Evolutionary conservation across 805 yeast genomes (phyloP), one percentile per base, ranked within the genome.

Genomic region (Lachancea sp.): DNA sequence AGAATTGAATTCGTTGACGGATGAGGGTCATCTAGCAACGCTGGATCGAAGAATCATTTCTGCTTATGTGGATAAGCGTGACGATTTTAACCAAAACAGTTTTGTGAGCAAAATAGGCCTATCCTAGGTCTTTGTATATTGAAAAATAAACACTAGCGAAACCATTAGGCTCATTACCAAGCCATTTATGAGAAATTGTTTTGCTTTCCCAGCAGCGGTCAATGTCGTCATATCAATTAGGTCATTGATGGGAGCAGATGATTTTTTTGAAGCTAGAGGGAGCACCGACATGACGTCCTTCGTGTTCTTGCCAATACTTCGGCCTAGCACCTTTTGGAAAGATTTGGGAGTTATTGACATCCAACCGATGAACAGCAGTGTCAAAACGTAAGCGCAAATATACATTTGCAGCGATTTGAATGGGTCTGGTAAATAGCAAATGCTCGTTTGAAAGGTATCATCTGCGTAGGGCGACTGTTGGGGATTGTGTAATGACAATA

Each of bases 11-110:
- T 85, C 95, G 1, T 71, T 89, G 57, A 79, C 88, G 2, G 79
- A 81, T 34, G 96, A 88, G 57, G 93, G 95, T 1, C 87, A 81
- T 54, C 69, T 89, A 50, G 79, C 82, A 1, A 73, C 72, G 46
- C 71, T 87, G 59, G 81, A 79, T 57, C 80, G 81, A 9, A 72
- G 71, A 39, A 67, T 82, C 6, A 68, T 86, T 29, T 74, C 82
- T 47, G 82, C 77, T 52, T 85, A 82, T 52, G 78, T 86, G 38
- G 65, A 80, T 9, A 82, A 78, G 54, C 70, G 95, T 55, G 72
- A 82, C 0, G 95, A 86, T 57, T 85, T 80, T 58, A 75, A 76
- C 50, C 75, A 62, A 33, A 66, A 59, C 19, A 55, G 55, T 35
- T 59, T 63, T 34, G 59, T 63, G 34, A 47, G 34, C 34, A 47